Evolutionary conservation across 768 basidiomycete species (phyloP).

Genomic region (Cantharellus anzutake): DNA sequence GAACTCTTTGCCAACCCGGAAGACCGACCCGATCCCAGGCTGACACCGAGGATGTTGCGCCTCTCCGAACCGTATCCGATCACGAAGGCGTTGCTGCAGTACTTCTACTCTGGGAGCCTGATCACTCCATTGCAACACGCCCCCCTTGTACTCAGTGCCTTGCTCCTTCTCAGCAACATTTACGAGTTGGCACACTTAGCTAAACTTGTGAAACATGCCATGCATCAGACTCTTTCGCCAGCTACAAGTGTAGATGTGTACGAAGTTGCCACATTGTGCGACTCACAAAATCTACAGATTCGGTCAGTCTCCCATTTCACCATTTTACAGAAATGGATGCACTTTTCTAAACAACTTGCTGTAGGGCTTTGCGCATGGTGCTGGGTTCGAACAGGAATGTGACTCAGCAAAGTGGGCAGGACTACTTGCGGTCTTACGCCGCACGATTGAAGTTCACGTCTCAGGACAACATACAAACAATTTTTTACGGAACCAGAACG

Average conservation of each 20-base stretch:
- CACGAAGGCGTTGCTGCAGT: slow-evolving; percentile 76
- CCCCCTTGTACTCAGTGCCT: slow-evolving; percentile 71
- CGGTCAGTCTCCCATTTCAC: no score
- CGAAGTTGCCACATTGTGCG: slow-evolving; percentile 85
- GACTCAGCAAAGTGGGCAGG: background rate
- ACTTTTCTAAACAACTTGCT: no score
- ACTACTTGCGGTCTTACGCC: no score
- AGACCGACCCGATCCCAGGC: slow-evolving; percentile 50
- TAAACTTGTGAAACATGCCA: slow-evolving; percentile 74
- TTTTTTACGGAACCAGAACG: no score
- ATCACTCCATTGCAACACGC: slow-evolving; percentile 83
- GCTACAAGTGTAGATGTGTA: slow-evolving; percentile 81
- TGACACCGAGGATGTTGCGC: slow-evolving; percentile 59
- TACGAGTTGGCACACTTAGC: slow-evolving; percentile 69
- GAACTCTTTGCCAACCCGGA: background rate
- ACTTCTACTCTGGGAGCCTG: slow-evolving; percentile 76
- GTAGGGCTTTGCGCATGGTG: no score
- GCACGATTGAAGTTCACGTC: no score
- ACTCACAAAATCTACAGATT: slow-evolving; percentile 75
- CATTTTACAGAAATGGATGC: no score
- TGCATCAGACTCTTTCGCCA: slow-evolving; percentile 76
- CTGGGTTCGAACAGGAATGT: background rate
- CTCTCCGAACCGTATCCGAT: slow-evolving; percentile 84
- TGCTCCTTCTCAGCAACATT: slow-evolving; percentile 66
- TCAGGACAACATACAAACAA: no score